Base-by-base conservation (phyloP, 345 rosid species). In the Brassica nigra region DNA sequence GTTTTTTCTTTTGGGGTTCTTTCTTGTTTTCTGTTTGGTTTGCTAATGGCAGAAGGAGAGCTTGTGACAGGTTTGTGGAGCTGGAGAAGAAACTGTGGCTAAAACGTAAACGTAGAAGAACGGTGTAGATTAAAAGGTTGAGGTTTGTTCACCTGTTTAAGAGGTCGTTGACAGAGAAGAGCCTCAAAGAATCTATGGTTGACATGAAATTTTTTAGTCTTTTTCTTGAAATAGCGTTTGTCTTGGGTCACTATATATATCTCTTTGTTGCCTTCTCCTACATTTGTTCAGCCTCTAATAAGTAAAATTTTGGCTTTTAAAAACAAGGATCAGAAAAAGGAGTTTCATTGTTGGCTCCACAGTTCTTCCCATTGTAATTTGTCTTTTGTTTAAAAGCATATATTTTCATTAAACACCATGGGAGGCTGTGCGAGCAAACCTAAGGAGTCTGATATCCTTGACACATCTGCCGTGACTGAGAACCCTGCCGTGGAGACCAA, bases 361-460 rank as follows among this genome's bases (percentile, higher is more conserved):
- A 76, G 80, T 58, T 81, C 83, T 71, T 70, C 80, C 80, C 80
- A 44, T 64, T 70, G 70, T 75, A 69, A 64, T 37, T 20, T 37
- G 58, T 37, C 55, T 73, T 33, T 11, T 57, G 74, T 76, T 80
- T 15, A 63, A 52, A 23, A 23, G 27, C 27, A 23, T 23, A 23
- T 23, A 23, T 23, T 65, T 55, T 70, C 31, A 3, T 27, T 20
- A 6, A 79, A 9, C 73, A 81, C 28, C 65, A 81, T 81, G 83
- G 83, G 83, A 81, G 80, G 70, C 83, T 81, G 83, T 76, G 83
- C 80, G 77, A 81, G 83, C 83, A 81, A 71, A 81, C 80, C 83
- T 33, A 81, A 81, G 82, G 85, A 78, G 49, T 78, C 79, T 65
- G 76, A 82, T 49, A 78, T 82, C 79, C 33, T 14, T 49, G 84